Evolutionary conservation across 208 protist species (phyloP), one percentile per base, ranked within the genome.

Genomic region (Leishmania lainsoni): DNA sequence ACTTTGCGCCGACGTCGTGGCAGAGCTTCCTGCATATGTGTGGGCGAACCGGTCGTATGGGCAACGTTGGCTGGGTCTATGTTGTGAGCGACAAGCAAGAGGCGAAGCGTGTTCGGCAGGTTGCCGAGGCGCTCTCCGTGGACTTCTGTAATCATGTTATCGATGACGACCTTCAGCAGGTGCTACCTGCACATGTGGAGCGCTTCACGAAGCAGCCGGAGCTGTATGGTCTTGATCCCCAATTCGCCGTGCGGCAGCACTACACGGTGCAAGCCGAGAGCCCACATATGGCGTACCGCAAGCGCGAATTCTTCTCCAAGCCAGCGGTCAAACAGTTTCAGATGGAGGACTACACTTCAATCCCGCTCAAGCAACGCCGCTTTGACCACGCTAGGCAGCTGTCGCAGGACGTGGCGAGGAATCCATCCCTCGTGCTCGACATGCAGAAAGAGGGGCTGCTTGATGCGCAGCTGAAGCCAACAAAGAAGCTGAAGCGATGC

Each of bases 61-160:
- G 92, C 70, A 96, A 94, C 82, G 84, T 95, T n/a, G 94, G 94
- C 22, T 97, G 94, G 92, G 94, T 92, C 5, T 96, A 94, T 86
- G 89, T 86, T n/a, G 80, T 97, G 22, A 80, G 81, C 12, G 92
- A 95, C 75, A 91, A 93, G 78, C 84, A 84, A 14, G 86, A 92
- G 5, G 89, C 94, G 5, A 89, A 86, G 71, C 32, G 26, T 51
- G 85, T 97, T 3, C 90, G 94, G 1, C 79, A 89, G 26, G 84
- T 95, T 12, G 91, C 87, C 12, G 84, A 93, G 61, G 91, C 91
- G 32, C 75, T 94, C 35, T 75, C 89, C 14, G 88, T 97, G 2
- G 89, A 95, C 71, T 94, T 96, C 71, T 81, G 70, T 51, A 70
- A 91, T 48, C 92, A 94, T 68, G 90, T 94, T 58, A 71, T 97